Percentiles rank a stretch among this genome's conserved stretches.
These are phyloP conservation scores for Aspergillus flavus DNA, from an alignment of 2,329 filamentous ascomycete species.

Conservation along the genomic window DNA sequence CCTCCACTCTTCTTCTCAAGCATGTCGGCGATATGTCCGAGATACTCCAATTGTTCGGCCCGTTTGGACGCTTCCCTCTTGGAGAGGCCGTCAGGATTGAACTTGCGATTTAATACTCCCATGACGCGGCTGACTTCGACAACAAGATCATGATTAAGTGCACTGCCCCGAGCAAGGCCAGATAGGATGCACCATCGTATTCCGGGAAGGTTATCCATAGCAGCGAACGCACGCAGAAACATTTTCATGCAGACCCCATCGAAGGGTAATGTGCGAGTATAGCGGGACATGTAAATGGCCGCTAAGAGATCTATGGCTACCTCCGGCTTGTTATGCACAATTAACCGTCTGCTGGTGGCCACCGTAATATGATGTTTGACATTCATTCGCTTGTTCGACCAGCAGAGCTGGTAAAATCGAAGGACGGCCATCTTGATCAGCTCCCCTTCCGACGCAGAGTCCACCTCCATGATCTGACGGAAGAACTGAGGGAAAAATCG, in stretches of 20 bases:
- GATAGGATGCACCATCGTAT: constrained; percentile 46
- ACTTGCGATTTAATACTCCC: constrained; percentile 18
- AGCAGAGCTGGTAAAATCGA: constrained; percentile 43
- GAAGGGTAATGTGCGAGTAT: constrained; percentile 35
- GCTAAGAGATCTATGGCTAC: constrained; percentile 38
- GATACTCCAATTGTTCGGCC: constrained; percentile 21
- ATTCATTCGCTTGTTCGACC: constrained; percentile 30
- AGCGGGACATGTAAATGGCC: constrained; percentile 41
- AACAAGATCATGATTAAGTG: constrained; percentile 34
- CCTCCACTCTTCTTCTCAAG: constrained; percentile 28
- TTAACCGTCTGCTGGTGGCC: constrained; percentile 31
- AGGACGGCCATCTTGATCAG: constrained; percentile 40
- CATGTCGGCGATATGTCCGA: constrained; percentile 22
- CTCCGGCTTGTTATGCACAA: constrained; percentile 26
- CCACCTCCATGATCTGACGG: constrained; percentile 34
- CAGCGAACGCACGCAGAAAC: constrained; percentile 38
- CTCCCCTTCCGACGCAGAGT: constrained; percentile 25
- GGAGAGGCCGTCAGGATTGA: not conserved
- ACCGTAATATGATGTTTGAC: constrained; percentile 42
- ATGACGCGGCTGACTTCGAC: constrained; percentile 36
- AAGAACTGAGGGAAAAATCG: constrained; percentile 39
- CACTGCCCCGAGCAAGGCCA: constrained; percentile 36
- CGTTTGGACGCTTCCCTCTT: constrained; percentile 7
- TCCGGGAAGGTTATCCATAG: constrained; percentile 33
- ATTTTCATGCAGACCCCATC: constrained; percentile 43